Percentiles rank a stretch among this genome's conserved stretches.
phyloP scores from a whole-genome alignment of 2,329 filamentous ascomycete species.

The Cladophialophora psammophila region DNA sequence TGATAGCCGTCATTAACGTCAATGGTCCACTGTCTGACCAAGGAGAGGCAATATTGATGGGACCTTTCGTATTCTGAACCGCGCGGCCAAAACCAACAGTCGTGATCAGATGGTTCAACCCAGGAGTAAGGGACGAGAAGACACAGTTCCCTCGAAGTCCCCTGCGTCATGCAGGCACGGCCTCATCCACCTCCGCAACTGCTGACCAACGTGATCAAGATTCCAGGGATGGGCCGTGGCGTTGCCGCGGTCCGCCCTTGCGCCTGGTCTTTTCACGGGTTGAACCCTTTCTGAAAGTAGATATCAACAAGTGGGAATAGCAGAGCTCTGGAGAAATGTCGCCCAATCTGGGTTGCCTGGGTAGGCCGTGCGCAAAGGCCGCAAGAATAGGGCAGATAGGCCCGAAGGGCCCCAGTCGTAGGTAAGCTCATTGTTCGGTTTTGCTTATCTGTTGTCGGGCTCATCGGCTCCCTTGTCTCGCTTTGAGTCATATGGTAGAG shows the following conservation, averaged over 20 bases:
- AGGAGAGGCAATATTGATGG: background rate
- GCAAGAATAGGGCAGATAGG: conserved; percentile 1
- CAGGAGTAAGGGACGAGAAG: conserved; percentile 5
- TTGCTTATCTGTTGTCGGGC: conserved; percentile 9
- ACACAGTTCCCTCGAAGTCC: conserved; percentile 14
- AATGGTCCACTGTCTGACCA: conserved; percentile 3
- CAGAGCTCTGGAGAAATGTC: conserved; percentile 1
- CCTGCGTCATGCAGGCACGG: conserved; percentile 29
- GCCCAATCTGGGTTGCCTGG: conserved; percentile 14
- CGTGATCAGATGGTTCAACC: conserved; percentile 6
- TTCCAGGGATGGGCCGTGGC: conserved; percentile 11
- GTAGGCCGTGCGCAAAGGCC: background rate
- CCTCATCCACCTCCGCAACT: conserved; percentile 13
- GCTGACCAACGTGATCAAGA: conserved; percentile 10
- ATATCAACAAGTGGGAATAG: background rate
- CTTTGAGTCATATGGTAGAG: conserved; percentile 14
- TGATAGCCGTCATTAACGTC: background rate
- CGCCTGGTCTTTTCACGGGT: conserved; percentile 5
- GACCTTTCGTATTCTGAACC: conserved; percentile 5
- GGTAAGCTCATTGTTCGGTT: conserved; percentile 9
- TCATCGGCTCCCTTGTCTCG: conserved; percentile 11
- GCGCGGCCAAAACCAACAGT: conserved; percentile 16
- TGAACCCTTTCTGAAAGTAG: conserved; percentile 1
- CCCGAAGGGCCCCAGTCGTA: background rate
- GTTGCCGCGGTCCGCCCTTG: conserved; percentile 5